phyloP scores from a whole-genome alignment of 805 yeast species.

The Isabelozyma pseudorhagii region DNA sequence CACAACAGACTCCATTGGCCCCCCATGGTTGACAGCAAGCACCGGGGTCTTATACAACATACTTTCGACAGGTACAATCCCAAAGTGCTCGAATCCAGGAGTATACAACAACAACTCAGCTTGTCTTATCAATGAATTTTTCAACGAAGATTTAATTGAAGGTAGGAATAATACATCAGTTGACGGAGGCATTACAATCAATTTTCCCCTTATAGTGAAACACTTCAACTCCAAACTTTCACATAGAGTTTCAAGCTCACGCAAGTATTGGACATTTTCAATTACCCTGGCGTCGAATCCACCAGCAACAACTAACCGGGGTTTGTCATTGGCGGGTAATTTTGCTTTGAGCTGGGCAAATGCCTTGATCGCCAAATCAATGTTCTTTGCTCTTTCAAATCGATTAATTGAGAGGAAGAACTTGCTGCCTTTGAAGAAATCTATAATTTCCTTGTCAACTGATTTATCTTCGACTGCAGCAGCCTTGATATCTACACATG shows the following conservation, averaged over 20 bases:
- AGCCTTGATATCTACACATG: constrained; percentile 62
- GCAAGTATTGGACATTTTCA: constrained; percentile 74
- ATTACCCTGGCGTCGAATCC: constrained; percentile 78
- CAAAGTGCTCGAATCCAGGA: constrained; percentile 91
- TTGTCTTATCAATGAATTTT: constrained; percentile 54
- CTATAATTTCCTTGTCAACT: constrained; percentile 27
- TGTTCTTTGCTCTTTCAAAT: constrained; percentile 82
- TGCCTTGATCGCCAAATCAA: constrained; percentile 72
- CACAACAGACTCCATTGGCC: constrained; percentile 80
- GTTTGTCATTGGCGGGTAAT: constrained; percentile 24
- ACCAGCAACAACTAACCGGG: constrained; percentile 74
- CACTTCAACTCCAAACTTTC: constrained; percentile 42
- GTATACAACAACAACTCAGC: constrained; percentile 75
- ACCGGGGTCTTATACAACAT: constrained; percentile 85
- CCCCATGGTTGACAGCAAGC: constrained; percentile 84
- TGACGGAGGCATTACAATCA: constrained; percentile 29
- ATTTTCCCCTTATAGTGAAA: constrained; percentile 42
- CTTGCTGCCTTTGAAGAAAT: constrained; percentile 30
- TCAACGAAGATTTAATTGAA: constrained; percentile 65
- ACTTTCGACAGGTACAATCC: constrained; percentile 95
- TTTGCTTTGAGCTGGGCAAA: constrained; percentile 44
- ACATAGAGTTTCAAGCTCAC: constrained; percentile 54
- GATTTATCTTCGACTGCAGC: constrained; percentile 16
- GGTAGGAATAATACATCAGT: constrained; percentile 72
- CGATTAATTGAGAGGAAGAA: constrained; percentile 79